These are phyloP conservation scores for Kipferlia bialata DNA, from an alignment of 78 protist species.

Conservation along the genomic window DNA sequence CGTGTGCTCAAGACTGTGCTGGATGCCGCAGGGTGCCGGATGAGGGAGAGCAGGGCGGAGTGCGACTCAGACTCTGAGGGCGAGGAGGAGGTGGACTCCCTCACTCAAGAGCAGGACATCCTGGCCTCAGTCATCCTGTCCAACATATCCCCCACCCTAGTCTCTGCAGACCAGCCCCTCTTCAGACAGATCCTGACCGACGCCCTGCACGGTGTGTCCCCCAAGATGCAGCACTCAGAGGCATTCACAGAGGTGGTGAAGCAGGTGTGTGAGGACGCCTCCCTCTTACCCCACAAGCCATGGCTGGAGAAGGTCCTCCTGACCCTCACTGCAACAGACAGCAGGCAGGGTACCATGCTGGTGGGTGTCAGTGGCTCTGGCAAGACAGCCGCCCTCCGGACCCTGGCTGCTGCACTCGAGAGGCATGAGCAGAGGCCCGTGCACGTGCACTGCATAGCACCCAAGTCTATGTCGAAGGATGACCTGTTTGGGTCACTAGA, in stretches of 20 bases:
- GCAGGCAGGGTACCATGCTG: constrained; percentile 88
- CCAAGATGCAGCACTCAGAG: too few relatives aligned
- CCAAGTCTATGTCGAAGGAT: constrained; percentile 86
- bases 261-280: constrained; percentile 22
- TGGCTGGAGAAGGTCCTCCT: constrained; percentile 72
- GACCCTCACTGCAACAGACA: constrained; percentile 58
- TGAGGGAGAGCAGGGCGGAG: constrained; percentile 37
- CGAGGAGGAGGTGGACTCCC: background rate
- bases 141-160: background rate
- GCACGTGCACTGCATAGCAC: constrained; percentile 74
- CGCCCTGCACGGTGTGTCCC: background rate
- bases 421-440: constrained; percentile 14
- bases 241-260: too few relatives aligned
- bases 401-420: constrained; percentile 57
- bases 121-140: too few relatives aligned
- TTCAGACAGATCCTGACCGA: background rate
- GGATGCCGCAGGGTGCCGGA: constrained; percentile 73
- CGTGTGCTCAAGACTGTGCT: constrained; percentile 88
- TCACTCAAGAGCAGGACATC: too few relatives aligned
- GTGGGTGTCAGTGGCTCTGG: constrained; percentile 87
- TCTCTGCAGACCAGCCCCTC: background rate
- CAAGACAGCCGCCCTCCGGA: constrained; percentile 72
- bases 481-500: constrained; percentile 79
- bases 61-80: background rate
- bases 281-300: constrained; percentile 24